Conservation (phyloP, 768 basidiomycete genomes). For the Suillus variegatus region DNA sequence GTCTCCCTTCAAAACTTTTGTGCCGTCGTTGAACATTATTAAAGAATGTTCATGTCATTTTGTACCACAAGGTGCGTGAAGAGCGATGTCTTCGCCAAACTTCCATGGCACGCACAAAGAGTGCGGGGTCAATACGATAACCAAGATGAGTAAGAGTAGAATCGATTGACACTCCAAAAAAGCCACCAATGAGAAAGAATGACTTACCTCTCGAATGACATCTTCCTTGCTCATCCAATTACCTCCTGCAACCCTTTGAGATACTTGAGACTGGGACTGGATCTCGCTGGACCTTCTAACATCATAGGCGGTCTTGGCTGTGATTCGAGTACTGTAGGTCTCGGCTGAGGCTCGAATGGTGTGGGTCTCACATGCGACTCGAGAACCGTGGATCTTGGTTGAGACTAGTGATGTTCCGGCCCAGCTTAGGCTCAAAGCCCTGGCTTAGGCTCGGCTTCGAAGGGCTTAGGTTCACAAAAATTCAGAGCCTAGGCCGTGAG, state of each 20-base stretch:
- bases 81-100: too few relatives aligned
- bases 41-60: too few relatives aligned
- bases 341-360: background rate
- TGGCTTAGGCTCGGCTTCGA: too few relatives aligned
- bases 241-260: background rate
- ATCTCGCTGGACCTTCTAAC: slow-evolving; percentile 1
- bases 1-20: too few relatives aligned
- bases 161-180: too few relatives aligned
- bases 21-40: too few relatives aligned
- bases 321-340: background rate
- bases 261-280: slow-evolving; percentile 22
- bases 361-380: background rate
- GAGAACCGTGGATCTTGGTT: background rate
- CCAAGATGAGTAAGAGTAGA: background rate
- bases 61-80: too few relatives aligned
- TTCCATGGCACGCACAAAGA: background rate
- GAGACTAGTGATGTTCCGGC: too few relatives aligned
- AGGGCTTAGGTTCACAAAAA: too few relatives aligned
- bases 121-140: background rate
- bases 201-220: slow-evolving; percentile 3
- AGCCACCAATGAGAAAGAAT: too few relatives aligned
- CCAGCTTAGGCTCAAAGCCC: too few relatives aligned
- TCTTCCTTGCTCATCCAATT: slow-evolving; percentile 2
- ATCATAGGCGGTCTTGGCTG: background rate
- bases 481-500: too few relatives aligned